These are phyloP conservation scores for Colletotrichum chlorophyti DNA, from an alignment of 2,329 filamentous ascomycete species.

Conservation along the genomic window DNA sequence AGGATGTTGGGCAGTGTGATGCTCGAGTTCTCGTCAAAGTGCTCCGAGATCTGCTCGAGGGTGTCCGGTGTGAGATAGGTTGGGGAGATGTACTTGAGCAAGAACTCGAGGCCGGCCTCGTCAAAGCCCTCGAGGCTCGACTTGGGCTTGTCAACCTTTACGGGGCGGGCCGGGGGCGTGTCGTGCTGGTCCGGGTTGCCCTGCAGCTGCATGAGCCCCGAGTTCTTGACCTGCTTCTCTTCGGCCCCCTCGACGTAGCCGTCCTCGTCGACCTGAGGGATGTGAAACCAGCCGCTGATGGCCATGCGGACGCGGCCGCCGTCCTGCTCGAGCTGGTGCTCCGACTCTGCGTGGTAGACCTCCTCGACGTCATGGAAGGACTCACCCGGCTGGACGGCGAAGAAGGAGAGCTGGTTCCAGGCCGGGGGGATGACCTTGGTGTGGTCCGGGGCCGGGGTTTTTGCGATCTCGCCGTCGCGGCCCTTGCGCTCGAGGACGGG, in stretches of 20 bases:
- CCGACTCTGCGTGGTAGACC: conserved; percentile 77
- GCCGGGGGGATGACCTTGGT: conserved; percentile 87
- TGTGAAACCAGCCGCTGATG: conserved; percentile 99
- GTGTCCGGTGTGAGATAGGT: conserved; percentile 93
- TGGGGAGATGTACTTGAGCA: conserved; percentile 88
- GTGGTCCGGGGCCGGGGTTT: conserved; percentile 80
- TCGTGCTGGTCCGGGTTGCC: conserved; percentile 92
- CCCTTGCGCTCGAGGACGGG: conserved; percentile 71
- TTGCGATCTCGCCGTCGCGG: conserved; percentile 75
- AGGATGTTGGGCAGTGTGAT: conserved; percentile 83
- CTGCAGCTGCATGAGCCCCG: conserved; percentile 90
- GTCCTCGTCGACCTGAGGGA: conserved; percentile 92
- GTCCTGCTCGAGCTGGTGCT: conserved; percentile 68
- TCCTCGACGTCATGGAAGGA: conserved; percentile 99
- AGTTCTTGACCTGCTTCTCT: conserved; percentile 86
- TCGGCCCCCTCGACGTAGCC: conserved; percentile 89
- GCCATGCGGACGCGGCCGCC: conserved; percentile 90
- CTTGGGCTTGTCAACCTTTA: conserved; percentile 48
- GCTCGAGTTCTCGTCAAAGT: conserved; percentile 83
- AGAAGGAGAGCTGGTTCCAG: conserved; percentile 98
- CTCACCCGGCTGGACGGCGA: conserved; percentile 96
- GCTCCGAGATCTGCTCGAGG: conserved; percentile 78
- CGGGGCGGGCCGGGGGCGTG: conserved; percentile 70
- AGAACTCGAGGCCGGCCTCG: conserved; percentile 83
- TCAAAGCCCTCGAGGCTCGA: conserved; percentile 64